Base-by-base conservation (phyloP, 345 rosid species). In the Corymbia maculata region DNA sequence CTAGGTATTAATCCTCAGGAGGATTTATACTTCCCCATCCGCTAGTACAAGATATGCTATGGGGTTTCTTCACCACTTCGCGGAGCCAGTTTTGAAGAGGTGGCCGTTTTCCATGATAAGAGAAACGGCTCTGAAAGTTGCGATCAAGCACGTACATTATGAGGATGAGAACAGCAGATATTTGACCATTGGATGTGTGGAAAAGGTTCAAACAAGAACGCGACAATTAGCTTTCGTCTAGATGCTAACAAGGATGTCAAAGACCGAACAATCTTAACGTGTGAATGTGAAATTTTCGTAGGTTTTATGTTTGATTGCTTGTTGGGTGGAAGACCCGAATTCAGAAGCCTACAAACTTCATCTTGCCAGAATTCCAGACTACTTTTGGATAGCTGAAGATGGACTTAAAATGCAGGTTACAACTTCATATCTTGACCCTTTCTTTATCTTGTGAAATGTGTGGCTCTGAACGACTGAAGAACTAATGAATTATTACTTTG, bases 351-450 rank as follows among this genome's bases (percentile, higher is more conserved):
- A 92, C 75, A 94, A 92, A 86, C 92, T 88, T 16, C 96, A 95
- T 88, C 89, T 95, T 12, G 95, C 96, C 4, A 91, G 96, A 87
- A 86, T 95, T 57, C 95, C 96, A 1, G 97, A 95, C 84, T 95
- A 90, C 86, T 93, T 90, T 85, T 95, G 97, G 98, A 50, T 95
- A 26, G 97, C 97, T 9, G 95, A 95, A 92, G 98, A 95, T 86
- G 96, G 96, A 15, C 44, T 95, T 90, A 95, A 94, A 91, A 90
- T 95, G 92, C 95, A 94, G 94, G 95, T 90, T 19, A 44, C 2
- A 1, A 66, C 79, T 7, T 66, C 10, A 66, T 66, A 66, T 66
- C 42, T 1, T 66, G 6, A 66, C 21, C 79, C 9, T 36, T 36
- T 36, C 6, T n/a, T 2, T 66, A 66, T 66, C 79, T 66, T 66